Percentiles rank a stretch among this genome's conserved stretches.
Conservation (phyloP, 345 rosid genomes). For the Eucalyptus sp. region DNA sequence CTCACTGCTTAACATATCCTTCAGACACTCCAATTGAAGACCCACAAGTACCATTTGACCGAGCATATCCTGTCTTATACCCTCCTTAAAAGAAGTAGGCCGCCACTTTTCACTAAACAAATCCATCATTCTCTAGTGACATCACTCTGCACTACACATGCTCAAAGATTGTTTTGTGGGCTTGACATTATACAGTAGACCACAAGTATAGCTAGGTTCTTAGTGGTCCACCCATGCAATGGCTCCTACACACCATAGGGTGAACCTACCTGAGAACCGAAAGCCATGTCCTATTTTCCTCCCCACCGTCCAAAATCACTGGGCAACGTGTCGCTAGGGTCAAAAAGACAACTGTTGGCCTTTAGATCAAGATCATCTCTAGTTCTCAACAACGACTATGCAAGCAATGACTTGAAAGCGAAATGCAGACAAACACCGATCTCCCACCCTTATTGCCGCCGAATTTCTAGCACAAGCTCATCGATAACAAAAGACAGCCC, state of each 20-base stretch:
- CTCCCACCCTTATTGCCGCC: background rate
- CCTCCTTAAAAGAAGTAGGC: background rate
- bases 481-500: background rate
- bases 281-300: background rate
- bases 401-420: background rate
- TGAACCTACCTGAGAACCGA: background rate
- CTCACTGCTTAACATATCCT: background rate
- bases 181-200: background rate
- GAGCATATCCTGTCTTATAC: background rate
- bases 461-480: background rate
- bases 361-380: background rate
- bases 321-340: background rate
- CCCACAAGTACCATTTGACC: background rate
- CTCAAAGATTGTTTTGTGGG: background rate
- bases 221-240: background rate
- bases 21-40: background rate
- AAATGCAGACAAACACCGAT: background rate
- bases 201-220: background rate
- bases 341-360: background rate
- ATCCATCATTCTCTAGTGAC: background rate
- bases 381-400: background rate
- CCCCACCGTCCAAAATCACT: background rate
- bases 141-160: background rate
- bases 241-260: background rate
- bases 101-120: background rate